phyloP scores from a whole-genome alignment of 352 stramenopile species.

The Phytophthora colocasiae region DNA sequence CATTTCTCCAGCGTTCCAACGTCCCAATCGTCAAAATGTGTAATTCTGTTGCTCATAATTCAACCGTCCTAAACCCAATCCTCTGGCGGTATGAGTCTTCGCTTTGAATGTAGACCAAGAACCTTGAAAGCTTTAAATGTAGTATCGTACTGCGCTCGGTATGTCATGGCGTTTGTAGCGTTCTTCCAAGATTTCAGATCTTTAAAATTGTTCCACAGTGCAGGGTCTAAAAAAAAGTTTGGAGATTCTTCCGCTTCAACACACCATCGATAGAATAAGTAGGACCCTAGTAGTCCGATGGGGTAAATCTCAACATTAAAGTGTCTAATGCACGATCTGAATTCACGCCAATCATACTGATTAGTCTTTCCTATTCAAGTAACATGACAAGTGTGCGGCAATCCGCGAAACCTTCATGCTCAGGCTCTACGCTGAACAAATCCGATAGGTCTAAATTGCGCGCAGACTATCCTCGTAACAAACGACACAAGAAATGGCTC shows the following conservation, averaged over 20 bases:
- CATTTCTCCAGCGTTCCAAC: not conserved
- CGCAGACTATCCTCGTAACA: not conserved
- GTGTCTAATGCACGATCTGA: not conserved
- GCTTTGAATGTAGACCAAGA: conserved; percentile 1
- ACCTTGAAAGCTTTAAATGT: not conserved
- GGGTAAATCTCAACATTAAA: conserved; percentile 2
- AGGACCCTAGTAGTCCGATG: conserved; percentile 3
- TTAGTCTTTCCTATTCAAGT: not conserved
- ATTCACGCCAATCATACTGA: not conserved
- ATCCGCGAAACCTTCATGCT: not conserved
- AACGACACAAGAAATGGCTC: not conserved
- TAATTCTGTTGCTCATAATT: not conserved
- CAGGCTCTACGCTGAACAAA: not conserved
- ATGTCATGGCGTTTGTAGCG: not conserved
- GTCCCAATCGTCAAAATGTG: not conserved
- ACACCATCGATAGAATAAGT: conserved; percentile 11
- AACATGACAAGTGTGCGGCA: not conserved
- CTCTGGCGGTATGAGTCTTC: conserved; percentile 1
- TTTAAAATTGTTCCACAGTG: not conserved
- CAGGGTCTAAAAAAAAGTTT: not conserved
- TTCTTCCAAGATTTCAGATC: not conserved
- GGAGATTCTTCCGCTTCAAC: conserved; percentile 1
- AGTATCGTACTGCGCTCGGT: conserved; percentile 1
- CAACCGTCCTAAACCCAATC: not conserved
- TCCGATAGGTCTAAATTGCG: not conserved